Conservation (phyloP, 768 basidiomycete species). For the Tricholoma flavovirens region DNA sequence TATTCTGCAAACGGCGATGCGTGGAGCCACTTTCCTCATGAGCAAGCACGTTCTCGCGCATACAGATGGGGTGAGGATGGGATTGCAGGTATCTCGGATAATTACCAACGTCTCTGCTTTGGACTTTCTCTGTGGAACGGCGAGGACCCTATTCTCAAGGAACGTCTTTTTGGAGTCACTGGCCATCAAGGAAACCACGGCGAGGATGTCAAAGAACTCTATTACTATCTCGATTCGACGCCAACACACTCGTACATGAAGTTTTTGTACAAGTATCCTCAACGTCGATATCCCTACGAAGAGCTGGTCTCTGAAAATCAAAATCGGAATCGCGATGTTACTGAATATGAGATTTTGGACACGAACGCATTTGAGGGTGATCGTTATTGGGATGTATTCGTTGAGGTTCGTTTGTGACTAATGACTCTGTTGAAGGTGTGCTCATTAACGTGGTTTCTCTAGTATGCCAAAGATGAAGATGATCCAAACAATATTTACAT, state of each 20-base stretch:
- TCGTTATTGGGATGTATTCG: slow-evolving; percentile 97
- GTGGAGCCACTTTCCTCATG: slow-evolving; percentile 93
- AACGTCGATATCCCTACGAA: slow-evolving; percentile 89
- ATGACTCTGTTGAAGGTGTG: background rate
- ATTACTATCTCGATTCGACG: slow-evolving; percentile 97
- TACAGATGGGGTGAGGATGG: slow-evolving; percentile 99
- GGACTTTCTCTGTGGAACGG: slow-evolving; percentile 93
- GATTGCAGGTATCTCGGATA: slow-evolving; percentile 95
- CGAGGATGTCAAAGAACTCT: slow-evolving; percentile 98
- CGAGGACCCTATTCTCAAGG: slow-evolving; percentile 90
- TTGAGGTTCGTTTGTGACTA: slow-evolving; percentile 63
- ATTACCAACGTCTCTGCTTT: slow-evolving; percentile 92
- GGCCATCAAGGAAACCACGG: slow-evolving; percentile 98
- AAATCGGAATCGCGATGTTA: slow-evolving; percentile 75
- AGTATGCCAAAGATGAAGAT: slow-evolving; percentile 98
- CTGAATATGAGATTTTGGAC: slow-evolving; percentile 92
- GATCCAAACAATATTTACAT: slow-evolving; percentile 83
- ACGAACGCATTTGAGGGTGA: slow-evolving; percentile 89
- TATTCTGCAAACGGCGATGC: slow-evolving; percentile 96
- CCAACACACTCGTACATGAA: slow-evolving; percentile 99
- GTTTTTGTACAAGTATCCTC: slow-evolving; percentile 98
- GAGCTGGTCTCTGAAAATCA: slow-evolving; percentile 83
- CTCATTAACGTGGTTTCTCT: background rate
- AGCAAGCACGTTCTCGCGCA: slow-evolving; percentile 86
- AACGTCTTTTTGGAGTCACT: slow-evolving; percentile 93